Percentiles rank a stretch among this genome's conserved stretches.
Evolutionary conservation across 257 asterid genomes (phyloP).

Genomic region (Fraxinus cuspidata): DNA sequence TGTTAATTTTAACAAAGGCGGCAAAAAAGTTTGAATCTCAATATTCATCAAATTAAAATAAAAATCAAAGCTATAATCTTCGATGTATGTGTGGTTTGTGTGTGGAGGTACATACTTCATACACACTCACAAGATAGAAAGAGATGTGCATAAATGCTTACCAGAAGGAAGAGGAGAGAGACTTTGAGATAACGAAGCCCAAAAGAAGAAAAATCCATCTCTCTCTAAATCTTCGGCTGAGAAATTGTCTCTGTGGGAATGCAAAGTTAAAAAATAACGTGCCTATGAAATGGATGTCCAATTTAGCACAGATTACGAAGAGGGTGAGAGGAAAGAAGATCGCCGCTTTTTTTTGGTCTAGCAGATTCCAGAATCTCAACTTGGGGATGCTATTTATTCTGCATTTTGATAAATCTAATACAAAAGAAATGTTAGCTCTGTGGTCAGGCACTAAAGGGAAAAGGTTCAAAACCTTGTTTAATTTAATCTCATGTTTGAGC

Average conservation of each 20-base stretch:
- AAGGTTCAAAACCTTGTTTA: no score
- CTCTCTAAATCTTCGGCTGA: not conserved
- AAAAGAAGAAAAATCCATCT: not conserved
- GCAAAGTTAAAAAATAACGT: not conserved
- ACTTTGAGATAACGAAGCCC: not conserved
- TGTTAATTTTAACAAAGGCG: not conserved
- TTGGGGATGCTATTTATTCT: no score
- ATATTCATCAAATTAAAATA: not conserved
- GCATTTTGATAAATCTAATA: no score
- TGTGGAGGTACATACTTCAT: not conserved
- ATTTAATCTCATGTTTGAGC: no score
- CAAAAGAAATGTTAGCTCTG: no score
- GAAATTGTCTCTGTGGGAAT: not conserved
- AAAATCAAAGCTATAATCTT: not conserved
- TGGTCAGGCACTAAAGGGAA: no score
- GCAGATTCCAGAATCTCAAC: not conserved
- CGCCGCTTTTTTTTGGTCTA: not conserved
- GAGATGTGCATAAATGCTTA: not conserved
- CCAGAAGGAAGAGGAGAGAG: not conserved
- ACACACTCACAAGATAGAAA: constrained; percentile 26
- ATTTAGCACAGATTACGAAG: not conserved
- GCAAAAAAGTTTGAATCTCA: not conserved
- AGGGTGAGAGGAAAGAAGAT: not conserved
- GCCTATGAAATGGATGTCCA: not conserved
- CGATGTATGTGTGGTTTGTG: not conserved